Conservation (phyloP, 257 asterid genomes). For the Przewalskia tangutica region DNA sequence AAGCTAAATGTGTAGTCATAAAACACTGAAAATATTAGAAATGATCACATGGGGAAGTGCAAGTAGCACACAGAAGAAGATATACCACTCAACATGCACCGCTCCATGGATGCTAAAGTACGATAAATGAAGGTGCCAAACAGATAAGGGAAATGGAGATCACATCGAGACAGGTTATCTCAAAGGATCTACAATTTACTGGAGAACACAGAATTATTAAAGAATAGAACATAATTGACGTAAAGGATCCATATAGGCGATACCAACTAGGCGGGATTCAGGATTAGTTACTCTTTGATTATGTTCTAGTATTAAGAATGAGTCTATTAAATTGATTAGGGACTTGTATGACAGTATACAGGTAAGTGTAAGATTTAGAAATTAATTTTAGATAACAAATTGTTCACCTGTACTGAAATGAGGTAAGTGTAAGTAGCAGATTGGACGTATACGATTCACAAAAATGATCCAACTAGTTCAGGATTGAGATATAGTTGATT, state of each 20-base stretch:
- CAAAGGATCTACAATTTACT: neutral
- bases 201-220: neutral
- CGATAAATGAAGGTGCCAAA: neutral
- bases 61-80: no score
- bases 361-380: neutral
- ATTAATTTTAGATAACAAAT: neutral
- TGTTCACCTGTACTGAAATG: neutral
- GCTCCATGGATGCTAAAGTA: neutral
- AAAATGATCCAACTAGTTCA: neutral
- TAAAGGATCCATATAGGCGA: neutral
- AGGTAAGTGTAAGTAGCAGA: neutral
- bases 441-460: neutral
- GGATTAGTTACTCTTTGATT: neutral
- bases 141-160: neutral
- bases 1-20: neutral
- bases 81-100: no score
- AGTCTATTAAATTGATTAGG: neutral
- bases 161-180: neutral
- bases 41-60: no score
- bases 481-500: neutral
- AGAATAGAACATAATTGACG: neutral
- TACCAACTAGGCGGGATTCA: neutral
- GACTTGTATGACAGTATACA: neutral
- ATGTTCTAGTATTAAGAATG: neutral
- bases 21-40: neutral